Percentiles rank a stretch among this genome's conserved stretches.
These are phyloP conservation scores for Trypanosoma platydactyli DNA, from an alignment of 208 protist genomes.

Conservation along the genomic window DNA sequence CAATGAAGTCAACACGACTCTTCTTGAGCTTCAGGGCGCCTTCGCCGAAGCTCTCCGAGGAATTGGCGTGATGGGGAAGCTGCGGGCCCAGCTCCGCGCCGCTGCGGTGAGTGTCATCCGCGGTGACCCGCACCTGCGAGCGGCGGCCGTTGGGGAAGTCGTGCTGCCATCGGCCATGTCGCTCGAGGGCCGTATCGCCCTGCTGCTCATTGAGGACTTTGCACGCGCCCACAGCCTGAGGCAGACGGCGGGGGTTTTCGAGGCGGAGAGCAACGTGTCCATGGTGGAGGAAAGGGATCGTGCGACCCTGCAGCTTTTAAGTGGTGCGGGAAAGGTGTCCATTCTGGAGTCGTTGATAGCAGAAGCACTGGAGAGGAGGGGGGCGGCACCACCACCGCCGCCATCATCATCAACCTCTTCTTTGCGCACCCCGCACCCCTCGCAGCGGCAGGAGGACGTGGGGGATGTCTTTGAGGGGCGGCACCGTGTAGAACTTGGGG, in stretches of 20 bases:
- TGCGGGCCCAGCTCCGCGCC: slow-evolving; percentile 76
- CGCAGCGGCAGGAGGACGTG: background rate
- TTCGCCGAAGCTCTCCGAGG: slow-evolving; percentile 66
- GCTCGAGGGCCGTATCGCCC: slow-evolving; percentile 33
- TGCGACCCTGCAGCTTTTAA: background rate
- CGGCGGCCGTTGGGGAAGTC: slow-evolving; percentile 38
- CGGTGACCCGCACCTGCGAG: slow-evolving; percentile 51
- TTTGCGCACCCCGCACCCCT: too few relatives aligned
- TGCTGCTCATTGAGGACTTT: slow-evolving; percentile 81
- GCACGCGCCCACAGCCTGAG: slow-evolving; percentile 44
- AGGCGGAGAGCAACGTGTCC: slow-evolving; percentile 46
- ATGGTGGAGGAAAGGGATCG: slow-evolving; percentile 24
- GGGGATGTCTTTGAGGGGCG: background rate
- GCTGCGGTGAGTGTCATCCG: slow-evolving; percentile 63
- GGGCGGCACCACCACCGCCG: background rate
- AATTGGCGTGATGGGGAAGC: slow-evolving; percentile 59
- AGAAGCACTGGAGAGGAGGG: slow-evolving; percentile 14
- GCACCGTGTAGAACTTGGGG: slow-evolving; percentile 30
- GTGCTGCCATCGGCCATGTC: slow-evolving; percentile 26
- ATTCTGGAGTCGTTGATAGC: slow-evolving; percentile 21
- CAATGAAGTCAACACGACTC: slow-evolving; percentile 63
- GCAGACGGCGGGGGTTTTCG: slow-evolving; percentile 65
- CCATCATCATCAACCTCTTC: background rate
- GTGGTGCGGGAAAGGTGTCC: slow-evolving; percentile 6
- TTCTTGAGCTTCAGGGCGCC: slow-evolving; percentile 73